phyloP scores from a whole-genome alignment of 148 eudicot species.

The Tetragonia tetragonoides region DNA sequence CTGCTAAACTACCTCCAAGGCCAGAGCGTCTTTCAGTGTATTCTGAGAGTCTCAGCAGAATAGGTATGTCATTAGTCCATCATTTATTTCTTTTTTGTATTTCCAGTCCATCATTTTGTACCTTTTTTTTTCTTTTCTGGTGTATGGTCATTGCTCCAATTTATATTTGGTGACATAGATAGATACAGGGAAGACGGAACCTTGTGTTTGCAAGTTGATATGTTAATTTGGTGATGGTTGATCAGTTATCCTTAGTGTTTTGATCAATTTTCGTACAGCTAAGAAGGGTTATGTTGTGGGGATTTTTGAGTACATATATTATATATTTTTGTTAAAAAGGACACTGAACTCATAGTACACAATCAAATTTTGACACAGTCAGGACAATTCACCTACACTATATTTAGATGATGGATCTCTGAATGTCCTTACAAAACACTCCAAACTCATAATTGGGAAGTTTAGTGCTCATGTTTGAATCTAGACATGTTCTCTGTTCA shows the following conservation, averaged over 20 bases:
- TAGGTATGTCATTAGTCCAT: slow-evolving; percentile 46
- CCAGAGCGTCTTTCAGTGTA: slow-evolving; percentile 88
- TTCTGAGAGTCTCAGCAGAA: slow-evolving; percentile 50
- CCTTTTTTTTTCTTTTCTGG: no score
- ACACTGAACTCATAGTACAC: neutral
- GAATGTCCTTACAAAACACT: neutral
- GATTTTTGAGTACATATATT: neutral
- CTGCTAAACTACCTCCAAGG: slow-evolving; percentile 56
- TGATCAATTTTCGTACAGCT: neutral
- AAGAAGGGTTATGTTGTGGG: no score
- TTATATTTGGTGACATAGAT: neutral
- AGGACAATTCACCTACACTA: neutral
- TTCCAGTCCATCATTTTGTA: no score
- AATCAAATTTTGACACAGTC: neutral
- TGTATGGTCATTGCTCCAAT: neutral
- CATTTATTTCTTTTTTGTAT: neutral
- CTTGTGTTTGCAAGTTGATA: neutral
- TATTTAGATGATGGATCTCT: neutral
- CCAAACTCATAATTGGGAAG: neutral
- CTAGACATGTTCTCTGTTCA: neutral
- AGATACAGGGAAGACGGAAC: neutral
- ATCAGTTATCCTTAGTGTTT: neutral
- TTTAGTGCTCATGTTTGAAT: neutral
- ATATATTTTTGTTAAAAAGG: no score
- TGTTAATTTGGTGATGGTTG: neutral